phyloP scores from a whole-genome alignment of 768 basidiomycete species.

The Leccinum variicolor region DNA sequence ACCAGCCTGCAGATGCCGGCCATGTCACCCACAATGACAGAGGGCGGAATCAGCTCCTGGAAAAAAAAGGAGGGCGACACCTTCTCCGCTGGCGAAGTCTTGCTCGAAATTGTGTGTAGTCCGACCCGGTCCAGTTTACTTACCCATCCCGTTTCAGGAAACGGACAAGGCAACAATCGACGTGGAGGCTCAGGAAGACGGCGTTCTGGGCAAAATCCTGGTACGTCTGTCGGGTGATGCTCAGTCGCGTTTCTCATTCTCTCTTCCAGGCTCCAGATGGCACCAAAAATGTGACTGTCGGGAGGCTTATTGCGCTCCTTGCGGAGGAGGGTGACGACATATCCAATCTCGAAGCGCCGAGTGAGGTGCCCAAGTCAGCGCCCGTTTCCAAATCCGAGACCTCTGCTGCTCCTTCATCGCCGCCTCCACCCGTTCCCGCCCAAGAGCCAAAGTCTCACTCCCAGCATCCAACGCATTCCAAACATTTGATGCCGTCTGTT shows the following conservation, averaged over 20 bases:
- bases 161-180: constrained; percentile 97
- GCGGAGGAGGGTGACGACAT: constrained; percentile 97
- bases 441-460: constrained; percentile 33
- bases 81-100: constrained; percentile 77
- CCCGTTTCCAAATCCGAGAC: constrained; percentile 18
- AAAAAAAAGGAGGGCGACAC: constrained; percentile 83
- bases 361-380: constrained; percentile 27
- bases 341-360: constrained; percentile 61
- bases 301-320: constrained; percentile 85
- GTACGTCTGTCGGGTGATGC: constrained; percentile 41
- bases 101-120: constrained; percentile 79
- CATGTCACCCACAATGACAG: constrained; percentile 97
- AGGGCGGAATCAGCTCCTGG: constrained; percentile 89
- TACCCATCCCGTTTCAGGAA: constrained; percentile 49
- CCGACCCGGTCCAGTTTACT: background rate
- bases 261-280: constrained; percentile 63
- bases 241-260: background rate
- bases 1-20: constrained; percentile 89
- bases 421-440: constrained; percentile 20
- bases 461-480: constrained; percentile 46
- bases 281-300: constrained; percentile 80
- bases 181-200: constrained; percentile 98
- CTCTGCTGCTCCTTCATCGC: constrained; percentile 19
- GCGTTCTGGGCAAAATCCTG: constrained; percentile 89
- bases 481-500: constrained; percentile 89